phyloP scores from a whole-genome alignment of 768 basidiomycete genomes.

The Xanthoconium purpureum region DNA sequence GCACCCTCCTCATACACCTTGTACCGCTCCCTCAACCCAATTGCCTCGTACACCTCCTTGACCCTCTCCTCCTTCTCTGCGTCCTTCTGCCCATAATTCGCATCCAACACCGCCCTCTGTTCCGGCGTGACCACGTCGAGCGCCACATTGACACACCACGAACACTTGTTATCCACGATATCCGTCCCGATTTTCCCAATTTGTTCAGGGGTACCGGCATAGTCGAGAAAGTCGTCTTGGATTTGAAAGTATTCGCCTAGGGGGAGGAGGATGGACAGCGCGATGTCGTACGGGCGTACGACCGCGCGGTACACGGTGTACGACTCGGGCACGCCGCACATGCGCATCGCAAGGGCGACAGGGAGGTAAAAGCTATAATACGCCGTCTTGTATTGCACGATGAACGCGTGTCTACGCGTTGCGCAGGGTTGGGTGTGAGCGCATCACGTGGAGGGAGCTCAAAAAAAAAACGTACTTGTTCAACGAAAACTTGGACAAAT shows the following conservation, averaged over 20 bases:
- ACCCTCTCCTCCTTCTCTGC: constrained; percentile 49
- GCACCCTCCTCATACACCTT: constrained; percentile 73
- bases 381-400: constrained; percentile 96
- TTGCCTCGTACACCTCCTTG: constrained; percentile 69
- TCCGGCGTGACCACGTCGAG: constrained; percentile 52
- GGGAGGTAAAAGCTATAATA: constrained; percentile 99
- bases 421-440: no score
- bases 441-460: no score
- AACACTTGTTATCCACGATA: constrained; percentile 98
- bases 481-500: constrained; percentile 84
- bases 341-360: constrained; percentile 89
- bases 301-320: constrained; percentile 41
- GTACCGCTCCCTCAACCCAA: constrained; percentile 66
- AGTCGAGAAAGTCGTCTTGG: constrained; percentile 97
- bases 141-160: constrained; percentile 92
- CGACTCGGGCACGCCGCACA: constrained; percentile 59
- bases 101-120: constrained; percentile 61
- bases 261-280: constrained; percentile 80
- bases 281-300: constrained; percentile 64
- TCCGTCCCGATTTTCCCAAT: constrained; percentile 98
- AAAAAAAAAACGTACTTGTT: constrained; percentile 40
- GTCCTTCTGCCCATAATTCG: constrained; percentile 62
- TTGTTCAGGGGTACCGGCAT: constrained; percentile 81
- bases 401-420: constrained; percentile 71
- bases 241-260: constrained; percentile 99